Conservation (phyloP, 768 basidiomycete species). For the Russula sp. region DNA sequence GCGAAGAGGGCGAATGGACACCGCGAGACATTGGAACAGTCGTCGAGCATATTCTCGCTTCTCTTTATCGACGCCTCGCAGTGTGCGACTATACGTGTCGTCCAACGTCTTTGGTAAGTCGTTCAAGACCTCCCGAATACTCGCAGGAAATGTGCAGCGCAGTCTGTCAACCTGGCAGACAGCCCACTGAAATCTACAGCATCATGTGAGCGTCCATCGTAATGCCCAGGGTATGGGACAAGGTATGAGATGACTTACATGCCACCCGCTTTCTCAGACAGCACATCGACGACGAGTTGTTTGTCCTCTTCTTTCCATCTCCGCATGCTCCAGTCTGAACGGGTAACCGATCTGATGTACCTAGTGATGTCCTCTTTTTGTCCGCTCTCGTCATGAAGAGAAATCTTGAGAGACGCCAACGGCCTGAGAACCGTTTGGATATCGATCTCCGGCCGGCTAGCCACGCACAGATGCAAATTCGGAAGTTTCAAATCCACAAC, state of each 20-base stretch:
- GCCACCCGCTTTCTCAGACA: slow-evolving; percentile 11
- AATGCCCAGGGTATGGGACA: neutral
- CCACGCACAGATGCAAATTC: slow-evolving; percentile 3
- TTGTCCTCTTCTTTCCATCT: slow-evolving; percentile 9
- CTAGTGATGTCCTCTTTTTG: neutral
- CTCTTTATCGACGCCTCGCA: neutral
- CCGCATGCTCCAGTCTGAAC: slow-evolving; percentile 6
- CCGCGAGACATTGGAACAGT: neutral
- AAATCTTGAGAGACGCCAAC: neutral
- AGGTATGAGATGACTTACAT: slow-evolving; percentile 9
- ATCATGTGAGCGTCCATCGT: neutral
- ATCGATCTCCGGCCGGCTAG: slow-evolving; percentile 15
- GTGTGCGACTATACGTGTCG: neutral
- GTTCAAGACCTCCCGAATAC: neutral
- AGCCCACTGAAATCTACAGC: neutral
- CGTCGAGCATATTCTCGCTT: neutral
- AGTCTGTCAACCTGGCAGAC: neutral
- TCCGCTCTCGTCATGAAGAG: slow-evolving; percentile 3
- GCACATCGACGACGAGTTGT: neutral
- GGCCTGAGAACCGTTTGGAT: slow-evolving; percentile 1
- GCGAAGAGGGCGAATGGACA: neutral
- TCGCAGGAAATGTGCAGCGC: neutral
- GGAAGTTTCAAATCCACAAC: neutral
- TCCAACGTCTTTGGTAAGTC: neutral
- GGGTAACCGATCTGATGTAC: neutral